Percentiles rank a stretch among this genome's conserved stretches.
Conservation (phyloP, 2,329 filamentous ascomycete genomes). For the Venturia pyrina region DNA sequence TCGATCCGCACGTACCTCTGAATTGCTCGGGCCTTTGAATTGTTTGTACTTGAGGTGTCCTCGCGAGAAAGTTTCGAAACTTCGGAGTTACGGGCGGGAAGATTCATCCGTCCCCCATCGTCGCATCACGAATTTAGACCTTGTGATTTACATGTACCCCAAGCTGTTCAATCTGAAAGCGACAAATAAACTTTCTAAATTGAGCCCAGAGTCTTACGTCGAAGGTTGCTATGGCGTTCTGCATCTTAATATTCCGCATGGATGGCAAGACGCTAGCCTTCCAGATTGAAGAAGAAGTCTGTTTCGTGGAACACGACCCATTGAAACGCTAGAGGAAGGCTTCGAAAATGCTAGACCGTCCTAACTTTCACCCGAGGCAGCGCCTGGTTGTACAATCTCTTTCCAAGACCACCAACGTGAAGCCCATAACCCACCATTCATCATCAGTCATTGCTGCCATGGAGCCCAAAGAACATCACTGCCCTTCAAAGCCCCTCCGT, state of each 20-base stretch:
- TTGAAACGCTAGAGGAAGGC: not conserved
- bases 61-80: not conserved
- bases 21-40: not conserved
- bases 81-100: not conserved
- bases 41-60: not conserved
- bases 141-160: too few species aligned
- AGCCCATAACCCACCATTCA: not conserved
- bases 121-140: not conserved
- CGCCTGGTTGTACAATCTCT: too few species aligned
- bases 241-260: too few species aligned
- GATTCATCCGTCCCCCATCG: not conserved
- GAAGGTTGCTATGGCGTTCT: too few species aligned
- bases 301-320: not conserved
- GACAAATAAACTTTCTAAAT: not conserved
- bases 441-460: not conserved
- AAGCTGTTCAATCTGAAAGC: not conserved
- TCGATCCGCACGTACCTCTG: too few species aligned
- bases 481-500: slow-evolving; percentile 27
- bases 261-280: too few species aligned
- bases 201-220: too few species aligned
- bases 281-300: not conserved
- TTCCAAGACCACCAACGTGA: too few species aligned
- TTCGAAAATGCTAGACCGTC: not conserved
- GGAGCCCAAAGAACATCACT: slow-evolving; percentile 1
- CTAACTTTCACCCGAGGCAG: too few species aligned